Evolutionary conservation across 768 basidiomycete genomes (phyloP).

Genomic region (Candolleomyces aberdarensis): DNA sequence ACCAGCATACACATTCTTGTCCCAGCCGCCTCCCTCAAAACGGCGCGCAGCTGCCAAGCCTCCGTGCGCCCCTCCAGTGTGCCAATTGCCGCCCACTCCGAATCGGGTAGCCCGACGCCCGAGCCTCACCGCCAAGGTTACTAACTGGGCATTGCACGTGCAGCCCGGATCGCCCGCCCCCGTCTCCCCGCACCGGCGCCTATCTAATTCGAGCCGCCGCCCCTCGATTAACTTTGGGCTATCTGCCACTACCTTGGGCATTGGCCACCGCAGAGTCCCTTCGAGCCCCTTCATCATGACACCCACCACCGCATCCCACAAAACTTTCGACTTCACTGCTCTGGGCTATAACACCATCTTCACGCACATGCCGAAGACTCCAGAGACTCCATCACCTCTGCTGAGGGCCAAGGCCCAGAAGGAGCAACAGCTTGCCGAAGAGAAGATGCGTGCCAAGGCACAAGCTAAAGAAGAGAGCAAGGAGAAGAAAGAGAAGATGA

Average conservation of each 20-base stretch:
- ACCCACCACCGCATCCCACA: slow-evolving; percentile 43
- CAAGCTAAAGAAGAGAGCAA: slow-evolving; percentile 9
- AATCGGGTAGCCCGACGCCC: slow-evolving; percentile 27
- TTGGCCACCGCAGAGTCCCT: slow-evolving; percentile 35
- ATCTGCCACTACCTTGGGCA: slow-evolving; percentile 9
- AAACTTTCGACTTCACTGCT: slow-evolving; percentile 54
- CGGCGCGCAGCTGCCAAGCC: slow-evolving; percentile 26
- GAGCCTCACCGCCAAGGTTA: slow-evolving; percentile 44
- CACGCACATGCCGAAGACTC: slow-evolving; percentile 53
- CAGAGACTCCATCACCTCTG: slow-evolving; percentile 38
- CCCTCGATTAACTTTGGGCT: slow-evolving; percentile 15
- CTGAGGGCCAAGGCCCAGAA: slow-evolving; percentile 18
- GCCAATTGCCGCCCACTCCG: slow-evolving; percentile 15
- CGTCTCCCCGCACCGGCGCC: slow-evolving; percentile 34
- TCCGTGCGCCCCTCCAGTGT: slow-evolving; percentile 23
- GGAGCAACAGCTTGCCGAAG: slow-evolving; percentile 12
- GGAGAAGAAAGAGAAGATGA: slow-evolving; percentile 5
- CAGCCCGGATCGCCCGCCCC: slow-evolving; percentile 66
- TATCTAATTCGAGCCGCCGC: slow-evolving; percentile 19
- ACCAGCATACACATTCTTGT: slow-evolving; percentile 40
- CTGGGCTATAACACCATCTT: slow-evolving; percentile 69
- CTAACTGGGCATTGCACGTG: slow-evolving; percentile 62
- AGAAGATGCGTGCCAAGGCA: slow-evolving; percentile 12
- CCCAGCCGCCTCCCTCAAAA: slow-evolving; percentile 38
- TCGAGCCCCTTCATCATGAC: slow-evolving; percentile 49